These are phyloP conservation scores for Sarcomyxa edulis DNA, from an alignment of 768 basidiomycete species.

Conservation along the genomic window DNA sequence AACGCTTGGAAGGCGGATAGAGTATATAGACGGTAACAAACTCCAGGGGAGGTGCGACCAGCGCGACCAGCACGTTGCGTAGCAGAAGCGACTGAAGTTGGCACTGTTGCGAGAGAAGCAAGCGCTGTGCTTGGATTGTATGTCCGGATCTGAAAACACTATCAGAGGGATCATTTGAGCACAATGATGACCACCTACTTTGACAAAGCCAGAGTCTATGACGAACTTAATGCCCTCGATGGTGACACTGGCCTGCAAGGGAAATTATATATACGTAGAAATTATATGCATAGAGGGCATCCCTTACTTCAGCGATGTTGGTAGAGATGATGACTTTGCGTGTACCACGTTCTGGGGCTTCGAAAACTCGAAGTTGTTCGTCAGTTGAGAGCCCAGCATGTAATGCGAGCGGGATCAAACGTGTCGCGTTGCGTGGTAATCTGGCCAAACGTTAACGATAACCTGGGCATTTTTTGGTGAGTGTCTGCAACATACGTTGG, in stretches of 20 bases:
- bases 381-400: slow-evolving; percentile 87
- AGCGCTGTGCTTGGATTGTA: slow-evolving; percentile 86
- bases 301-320: slow-evolving; percentile 86
- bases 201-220: slow-evolving; percentile 92
- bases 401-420: slow-evolving; percentile 66
- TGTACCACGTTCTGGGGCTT: slow-evolving; percentile 63
- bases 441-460: slow-evolving; percentile 24
- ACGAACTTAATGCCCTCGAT: slow-evolving; percentile 95
- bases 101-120: slow-evolving; percentile 77
- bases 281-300: not conserved
- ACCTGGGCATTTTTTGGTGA: too few species aligned
- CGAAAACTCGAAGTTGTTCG: slow-evolving; percentile 86
- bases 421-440: slow-evolving; percentile 47
- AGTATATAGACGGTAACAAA: slow-evolving; percentile 91
- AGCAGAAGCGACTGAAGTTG: slow-evolving; percentile 84
- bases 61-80: slow-evolving; percentile 93
- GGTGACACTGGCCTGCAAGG: slow-evolving; percentile 86
- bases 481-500: slow-evolving; percentile 54
- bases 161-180: not conserved
- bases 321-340: slow-evolving; percentile 92
- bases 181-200: slow-evolving; percentile 43
- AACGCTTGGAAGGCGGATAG: slow-evolving; percentile 54
- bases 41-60: slow-evolving; percentile 86
- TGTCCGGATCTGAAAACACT: slow-evolving; percentile 63
- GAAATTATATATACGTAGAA: not conserved